Conservation (phyloP, 2,329 filamentous ascomycete genomes). For the Botrytis pseudocinerea region DNA sequence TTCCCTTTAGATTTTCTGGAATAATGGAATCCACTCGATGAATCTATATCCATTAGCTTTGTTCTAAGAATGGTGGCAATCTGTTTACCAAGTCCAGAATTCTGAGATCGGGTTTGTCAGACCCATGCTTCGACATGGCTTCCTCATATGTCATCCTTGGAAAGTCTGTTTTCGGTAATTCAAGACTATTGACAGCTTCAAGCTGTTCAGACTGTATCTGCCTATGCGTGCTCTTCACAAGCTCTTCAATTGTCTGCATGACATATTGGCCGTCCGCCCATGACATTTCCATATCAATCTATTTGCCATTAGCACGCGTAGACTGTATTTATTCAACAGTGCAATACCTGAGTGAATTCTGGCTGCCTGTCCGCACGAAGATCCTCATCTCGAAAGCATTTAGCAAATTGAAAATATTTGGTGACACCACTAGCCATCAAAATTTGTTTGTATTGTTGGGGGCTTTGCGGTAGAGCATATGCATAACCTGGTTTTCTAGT, state of each 20-base stretch:
- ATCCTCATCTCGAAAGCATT: slow-evolving; percentile 95
- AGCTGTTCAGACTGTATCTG: neutral
- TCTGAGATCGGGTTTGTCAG: slow-evolving; percentile 89
- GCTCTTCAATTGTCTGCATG: slow-evolving; percentile 49
- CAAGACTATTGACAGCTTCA: slow-evolving; percentile 10
- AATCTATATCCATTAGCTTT: slow-evolving; percentile 54
- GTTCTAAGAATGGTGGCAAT: neutral
- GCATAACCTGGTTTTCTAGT: slow-evolving; percentile 73
- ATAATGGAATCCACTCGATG: slow-evolving; percentile 63
- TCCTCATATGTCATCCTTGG: slow-evolving; percentile 64
- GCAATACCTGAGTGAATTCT: slow-evolving; percentile 82
- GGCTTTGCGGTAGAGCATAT: slow-evolving; percentile 93
- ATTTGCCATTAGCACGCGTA: slow-evolving; percentile 24
- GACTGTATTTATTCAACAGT: neutral
- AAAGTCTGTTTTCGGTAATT: slow-evolving; percentile 27
- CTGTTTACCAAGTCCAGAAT: slow-evolving; percentile 62
- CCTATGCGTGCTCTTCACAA: slow-evolving; percentile 35
- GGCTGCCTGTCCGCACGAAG: slow-evolving; percentile 89
- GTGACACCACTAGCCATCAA: slow-evolving; percentile 87
- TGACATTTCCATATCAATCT: slow-evolving; percentile 92
- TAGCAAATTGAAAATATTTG: slow-evolving; percentile 88
- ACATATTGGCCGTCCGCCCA: slow-evolving; percentile 75
- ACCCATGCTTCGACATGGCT: slow-evolving; percentile 78
- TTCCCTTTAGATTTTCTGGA: slow-evolving; percentile 65
- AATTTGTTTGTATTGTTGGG: slow-evolving; percentile 98